Conservation (phyloP, 495 filamentous ascomycete genomes). For the Aspergillus heteromorphus region DNA sequence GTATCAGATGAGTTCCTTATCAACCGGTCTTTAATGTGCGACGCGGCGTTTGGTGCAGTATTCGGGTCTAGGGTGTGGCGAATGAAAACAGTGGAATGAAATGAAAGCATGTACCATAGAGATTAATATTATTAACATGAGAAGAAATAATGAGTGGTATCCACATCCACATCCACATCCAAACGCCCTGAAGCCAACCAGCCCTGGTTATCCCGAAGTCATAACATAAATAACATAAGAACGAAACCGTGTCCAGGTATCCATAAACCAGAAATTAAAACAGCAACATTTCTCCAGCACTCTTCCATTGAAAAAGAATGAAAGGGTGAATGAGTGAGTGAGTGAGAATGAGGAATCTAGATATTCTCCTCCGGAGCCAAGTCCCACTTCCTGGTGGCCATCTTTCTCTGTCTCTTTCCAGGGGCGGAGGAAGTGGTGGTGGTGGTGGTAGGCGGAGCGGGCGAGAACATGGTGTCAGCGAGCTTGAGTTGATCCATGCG, state of each 20-base stretch:
- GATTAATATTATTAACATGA: not conserved
- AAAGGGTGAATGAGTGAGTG: not conserved
- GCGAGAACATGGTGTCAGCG: constrained; percentile 35
- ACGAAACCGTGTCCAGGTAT: not conserved
- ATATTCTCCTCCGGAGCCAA: constrained; percentile 50
- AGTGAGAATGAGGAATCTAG: too few species aligned
- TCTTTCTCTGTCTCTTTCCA: constrained; percentile 46
- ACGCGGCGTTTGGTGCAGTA: not conserved
- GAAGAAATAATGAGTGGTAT: not conserved
- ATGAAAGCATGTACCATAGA: not conserved
- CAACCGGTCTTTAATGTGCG: not conserved
- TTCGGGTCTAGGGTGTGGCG: not conserved
- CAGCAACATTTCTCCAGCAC: too few species aligned
- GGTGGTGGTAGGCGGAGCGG: constrained; percentile 17
- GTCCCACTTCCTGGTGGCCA: constrained; percentile 53
- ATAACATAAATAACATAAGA: not conserved
- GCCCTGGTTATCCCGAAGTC: not conserved
- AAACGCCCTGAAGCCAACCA: not conserved
- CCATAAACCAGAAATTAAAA: not conserved
- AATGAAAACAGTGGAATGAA: too few species aligned
- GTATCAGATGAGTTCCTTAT: not conserved
- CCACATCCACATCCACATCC: too few species aligned
- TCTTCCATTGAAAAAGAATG: too few species aligned
- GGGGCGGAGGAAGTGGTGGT: too few species aligned
- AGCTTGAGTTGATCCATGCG: constrained; percentile 41